Base-by-base conservation (phyloP, 139 green algal genomes). In the Monoraphidium neglectum region DNA sequence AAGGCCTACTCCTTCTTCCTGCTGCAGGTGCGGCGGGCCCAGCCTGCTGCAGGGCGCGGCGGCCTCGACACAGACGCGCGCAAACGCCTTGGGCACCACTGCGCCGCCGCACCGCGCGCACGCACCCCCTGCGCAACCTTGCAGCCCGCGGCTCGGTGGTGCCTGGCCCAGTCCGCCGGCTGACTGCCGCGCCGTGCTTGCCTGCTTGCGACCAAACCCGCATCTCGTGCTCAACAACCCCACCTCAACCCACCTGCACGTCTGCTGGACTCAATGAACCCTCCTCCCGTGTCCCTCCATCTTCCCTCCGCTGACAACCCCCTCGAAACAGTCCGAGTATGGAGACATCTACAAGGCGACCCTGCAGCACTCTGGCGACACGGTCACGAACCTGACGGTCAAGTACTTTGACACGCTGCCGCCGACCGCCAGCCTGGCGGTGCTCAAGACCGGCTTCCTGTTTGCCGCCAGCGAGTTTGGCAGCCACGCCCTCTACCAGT, bases 391-490 rank as follows among this genome's bases (percentile, higher is more conserved):
- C 60, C 65, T 80, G 49, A 65, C 36, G 8, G 82, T 99, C 67
- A 97, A 97, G 82, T 98, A 99, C 88, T 99, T 99, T 86, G 96
- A 99, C 89, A 97, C 94, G 28, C 91, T 99, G 26, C 91, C 96
- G 8, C 74, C 90, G 46, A 91, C 81, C 83, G 69, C 74, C 65
- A 93, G 90, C 43, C 90, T 99, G 30, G 95, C 89, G 72, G 90
- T 99, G 40, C 84, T 99, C 63, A 94, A 95, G 77, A 97, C 91
- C 21, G 96, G 96, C 49, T 98, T 98, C 88, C 90, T 99, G 24
- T 99, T 99, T 80, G 91, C 95, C 0, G 96, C 93, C 35, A 95
- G 91, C 36, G 96, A 99, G 87, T 94, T 92, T 72, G 96, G 97
- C 62, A 97, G 98, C 87, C 96, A 99, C 81, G 92, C 88, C 10